Evolutionary conservation across 495 filamentous ascomycete genomes (phyloP), one percentile per base, ranked within the genome.

Genomic region (Penicillium riverlandense): DNA sequence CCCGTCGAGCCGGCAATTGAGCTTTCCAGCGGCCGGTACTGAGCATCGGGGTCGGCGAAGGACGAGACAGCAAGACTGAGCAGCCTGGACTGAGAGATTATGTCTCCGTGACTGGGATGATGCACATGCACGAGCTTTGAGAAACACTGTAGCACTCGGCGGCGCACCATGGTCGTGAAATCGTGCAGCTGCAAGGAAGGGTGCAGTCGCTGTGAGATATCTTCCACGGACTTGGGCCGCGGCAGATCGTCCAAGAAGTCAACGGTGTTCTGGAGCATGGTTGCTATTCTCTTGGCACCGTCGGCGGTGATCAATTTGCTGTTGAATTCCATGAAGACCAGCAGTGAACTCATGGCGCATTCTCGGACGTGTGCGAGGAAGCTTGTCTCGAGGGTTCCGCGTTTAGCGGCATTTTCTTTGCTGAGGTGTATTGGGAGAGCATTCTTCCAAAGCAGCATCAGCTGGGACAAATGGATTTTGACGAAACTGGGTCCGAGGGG

Each of bases 391-490:
- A 96, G 67, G 41, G 84, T 74, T 43, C 84, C 86, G 9, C 89
- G 76, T 58, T 92, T 82, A 6, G 81, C 79, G 37, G 83, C 85
- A 43, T 91, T 91, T 47, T 96, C 91, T 63, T 86, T 92, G 16
- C 86, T 80, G 9, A 97, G 58, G n/a, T 94, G 91, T 54, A 89
- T 95, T 5, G 92, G 92, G 30, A 99, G 69, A 3, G 92, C 90
- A 66, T 96, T 97, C 61, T 95, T 96, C 92, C 92, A 99, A 10
- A 99, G 74, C n/a, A 97, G 66, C 41, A 97, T 82, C 37, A 99
- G 70, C 61, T 97, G 92, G 3, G 91, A 91, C 13, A 99, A 75
- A 68, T 97, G 92, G 34, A 96, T 97, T 65, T 99, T 99, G 63
- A 97, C 91, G 60, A 99, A 99, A 59, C 95, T 96, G 6, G 94